Percentiles rank a stretch among this genome's conserved stretches.
phyloP scores from a whole-genome alignment of 306 rosid genomes.

The Nissolia schottii region DNA sequence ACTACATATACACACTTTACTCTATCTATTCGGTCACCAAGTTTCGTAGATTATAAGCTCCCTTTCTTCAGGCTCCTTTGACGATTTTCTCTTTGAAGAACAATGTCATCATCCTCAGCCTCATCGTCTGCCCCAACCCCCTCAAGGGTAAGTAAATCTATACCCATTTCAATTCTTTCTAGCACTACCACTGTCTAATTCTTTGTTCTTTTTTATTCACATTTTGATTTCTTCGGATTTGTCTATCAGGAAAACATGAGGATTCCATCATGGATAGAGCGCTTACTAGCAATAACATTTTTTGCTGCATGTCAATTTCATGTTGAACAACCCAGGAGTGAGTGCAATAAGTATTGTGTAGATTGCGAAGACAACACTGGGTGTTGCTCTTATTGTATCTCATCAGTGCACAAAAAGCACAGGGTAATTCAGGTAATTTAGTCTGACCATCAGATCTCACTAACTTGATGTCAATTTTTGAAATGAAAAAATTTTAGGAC shows the following conservation, averaged over 20 bases:
- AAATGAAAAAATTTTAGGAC: too few species aligned
- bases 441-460: too few species aligned
- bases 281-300: conserved; percentile 31
- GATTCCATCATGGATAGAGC: conserved; percentile 51
- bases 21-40: neutral
- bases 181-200: neutral
- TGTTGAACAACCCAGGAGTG: conserved; percentile 20
- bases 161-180: neutral
- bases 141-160: conserved; percentile 28
- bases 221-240: neutral
- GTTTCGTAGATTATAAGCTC: neutral
- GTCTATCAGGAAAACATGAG: conserved; percentile 11
- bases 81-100: neutral
- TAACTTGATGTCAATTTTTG: too few species aligned
- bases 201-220: neutral
- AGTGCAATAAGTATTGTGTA: conserved; percentile 53
- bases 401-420: conserved; percentile 41
- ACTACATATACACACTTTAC: neutral
- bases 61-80: neutral
- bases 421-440: conserved; percentile 54
- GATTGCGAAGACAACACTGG: conserved; percentile 35
- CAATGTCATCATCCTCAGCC: neutral
- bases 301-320: conserved; percentile 34
- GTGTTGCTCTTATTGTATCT: conserved; percentile 37
- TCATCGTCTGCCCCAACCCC: too few species aligned